A percentile compares a stretch with the other conserved stretches of the same genome.
phyloP scores from a whole-genome alignment of 169 alveolate species.

The Eimeria zaria region DNA sequence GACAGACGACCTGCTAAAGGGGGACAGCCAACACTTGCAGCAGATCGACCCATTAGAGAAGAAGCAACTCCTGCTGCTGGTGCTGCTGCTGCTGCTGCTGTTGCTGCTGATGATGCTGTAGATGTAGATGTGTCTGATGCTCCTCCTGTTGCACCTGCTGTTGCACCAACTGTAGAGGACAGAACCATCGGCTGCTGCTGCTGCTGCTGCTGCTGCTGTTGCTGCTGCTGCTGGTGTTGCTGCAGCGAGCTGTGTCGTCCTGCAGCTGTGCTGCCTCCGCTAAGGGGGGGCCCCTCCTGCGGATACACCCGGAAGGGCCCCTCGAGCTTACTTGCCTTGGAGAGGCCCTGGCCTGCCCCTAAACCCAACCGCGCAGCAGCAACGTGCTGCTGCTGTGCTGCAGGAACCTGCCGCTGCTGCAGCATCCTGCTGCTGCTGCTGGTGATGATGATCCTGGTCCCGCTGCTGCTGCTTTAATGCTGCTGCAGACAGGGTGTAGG shows the following conservation, averaged over 20 bases:
- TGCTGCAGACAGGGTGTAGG: not conserved
- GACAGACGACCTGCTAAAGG: constrained; percentile 57
- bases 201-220: too few species aligned
- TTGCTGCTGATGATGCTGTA: constrained; percentile 38
- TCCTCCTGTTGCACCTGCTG: not conserved
- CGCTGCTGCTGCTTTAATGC: not conserved
- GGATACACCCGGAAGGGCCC: not conserved
- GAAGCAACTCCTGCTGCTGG: constrained; percentile 37
- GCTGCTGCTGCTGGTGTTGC: not conserved
- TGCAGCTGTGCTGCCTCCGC: not conserved
- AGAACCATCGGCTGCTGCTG: too few species aligned
- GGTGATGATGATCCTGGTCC: not conserved
- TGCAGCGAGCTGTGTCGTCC: not conserved
- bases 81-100: constrained; percentile 44
- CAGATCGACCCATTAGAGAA: not conserved
- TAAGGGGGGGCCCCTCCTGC: not conserved
- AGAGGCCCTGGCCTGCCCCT: too few species aligned
- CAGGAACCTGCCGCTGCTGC: not conserved
- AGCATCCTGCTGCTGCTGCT: not conserved
- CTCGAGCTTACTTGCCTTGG: not conserved
- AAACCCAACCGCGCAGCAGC: too few species aligned
- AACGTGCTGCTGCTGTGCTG: not conserved
- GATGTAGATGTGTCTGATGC: not conserved
- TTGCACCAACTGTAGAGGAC: not conserved
- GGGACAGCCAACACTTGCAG: constrained; percentile 7